Conservation (phyloP, 371 early-diverging fungal genomes). For the Apophysomyces trapeziformis region DNA sequence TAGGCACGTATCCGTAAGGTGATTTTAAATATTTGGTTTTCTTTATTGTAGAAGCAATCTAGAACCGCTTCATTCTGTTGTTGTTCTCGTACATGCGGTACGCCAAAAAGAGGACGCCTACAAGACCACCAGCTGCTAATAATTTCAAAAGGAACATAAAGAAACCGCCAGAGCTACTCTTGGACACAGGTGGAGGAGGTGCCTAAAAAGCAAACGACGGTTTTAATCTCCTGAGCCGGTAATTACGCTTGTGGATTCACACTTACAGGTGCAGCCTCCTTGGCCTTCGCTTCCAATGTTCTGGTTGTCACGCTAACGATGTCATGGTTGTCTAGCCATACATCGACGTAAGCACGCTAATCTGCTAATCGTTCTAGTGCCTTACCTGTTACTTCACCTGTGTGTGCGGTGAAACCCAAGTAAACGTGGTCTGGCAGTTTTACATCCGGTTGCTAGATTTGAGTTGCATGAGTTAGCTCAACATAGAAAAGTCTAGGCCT, state of each 20-base stretch:
- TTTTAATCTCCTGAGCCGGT: too few species aligned
- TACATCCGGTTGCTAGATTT: slow-evolving; percentile 56
- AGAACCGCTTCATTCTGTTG: slow-evolving; percentile 71
- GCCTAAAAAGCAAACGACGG: background rate
- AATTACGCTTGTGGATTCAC: too few species aligned
- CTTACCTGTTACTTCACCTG: slow-evolving; percentile 85
- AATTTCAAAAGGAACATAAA: slow-evolving; percentile 59
- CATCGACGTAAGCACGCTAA: background rate
- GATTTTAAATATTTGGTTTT: too few species aligned
- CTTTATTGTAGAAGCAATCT: background rate
- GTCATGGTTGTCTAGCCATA: slow-evolving; percentile 76
- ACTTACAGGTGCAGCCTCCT: slow-evolving; percentile 32
- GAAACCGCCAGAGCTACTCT: slow-evolving; percentile 42
- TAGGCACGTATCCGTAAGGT: too few species aligned
- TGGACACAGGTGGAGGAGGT: slow-evolving; percentile 24
- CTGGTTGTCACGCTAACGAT: slow-evolving; percentile 68
- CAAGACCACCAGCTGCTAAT: slow-evolving; percentile 58
- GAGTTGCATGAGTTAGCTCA: background rate
- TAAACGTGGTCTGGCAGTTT: slow-evolving; percentile 76
- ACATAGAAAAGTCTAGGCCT: background rate
- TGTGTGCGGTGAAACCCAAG: slow-evolving; percentile 90
- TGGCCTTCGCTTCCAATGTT: slow-evolving; percentile 41
- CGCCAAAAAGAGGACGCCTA: slow-evolving; percentile 57
- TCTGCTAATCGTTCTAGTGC: background rate
- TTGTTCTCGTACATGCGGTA: slow-evolving; percentile 64